Base-by-base conservation (phyloP, 805 yeast genomes). In the Candida pseudoglaebosa region DNA sequence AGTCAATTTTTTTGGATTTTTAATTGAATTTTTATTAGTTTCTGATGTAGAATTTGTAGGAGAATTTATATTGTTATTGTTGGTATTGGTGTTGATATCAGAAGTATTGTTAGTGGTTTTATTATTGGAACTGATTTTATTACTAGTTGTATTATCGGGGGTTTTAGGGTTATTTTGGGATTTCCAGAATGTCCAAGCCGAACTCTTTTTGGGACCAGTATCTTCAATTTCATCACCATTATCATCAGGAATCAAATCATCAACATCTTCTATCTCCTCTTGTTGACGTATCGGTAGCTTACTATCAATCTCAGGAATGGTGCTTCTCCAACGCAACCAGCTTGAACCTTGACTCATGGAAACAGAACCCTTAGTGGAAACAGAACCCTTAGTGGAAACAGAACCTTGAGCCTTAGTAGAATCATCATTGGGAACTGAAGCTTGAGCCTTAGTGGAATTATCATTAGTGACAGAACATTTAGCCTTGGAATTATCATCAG, bases 111-210 rank as follows among this genome's bases (percentile, higher is more conserved):
- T 38, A 21, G 31, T 38, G 16, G 24, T 34, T 14, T 28, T 20
- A 19, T 36, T 16, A 26, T 28, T 39, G 13, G 36, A 8, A 34
- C 28, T 45, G n/a, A n/a, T n/a, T n/a, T n/a, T n/a, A n/a, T n/a
- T n/a, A n/a, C n/a, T n/a, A n/a, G n/a, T n/a, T n/a, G n/a, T n/a
- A n/a, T n/a, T n/a, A n/a, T n/a, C n/a, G n/a, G n/a, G n/a, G n/a
- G n/a, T n/a, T n/a, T n/a, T n/a, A n/a, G n/a, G n/a, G n/a, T n/a
- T n/a, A n/a, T n/a, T n/a, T n/a, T n/a, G n/a, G n/a, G n/a, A n/a
- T n/a, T 47, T 60, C 72, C 73, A 67, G 43, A 67, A 66, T 15
- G 52, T 50, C 71, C 71, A 67, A 33, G 54, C 35, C 32, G 47
- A 52, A 18, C 38, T 37, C 24, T 39, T 48, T 47, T 52, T 59